A percentile compares a stretch with the other conserved stretches of the same genome.
phyloP scores from a whole-genome alignment of 805 yeast species.

The Teunomyces funiuensis region DNA sequence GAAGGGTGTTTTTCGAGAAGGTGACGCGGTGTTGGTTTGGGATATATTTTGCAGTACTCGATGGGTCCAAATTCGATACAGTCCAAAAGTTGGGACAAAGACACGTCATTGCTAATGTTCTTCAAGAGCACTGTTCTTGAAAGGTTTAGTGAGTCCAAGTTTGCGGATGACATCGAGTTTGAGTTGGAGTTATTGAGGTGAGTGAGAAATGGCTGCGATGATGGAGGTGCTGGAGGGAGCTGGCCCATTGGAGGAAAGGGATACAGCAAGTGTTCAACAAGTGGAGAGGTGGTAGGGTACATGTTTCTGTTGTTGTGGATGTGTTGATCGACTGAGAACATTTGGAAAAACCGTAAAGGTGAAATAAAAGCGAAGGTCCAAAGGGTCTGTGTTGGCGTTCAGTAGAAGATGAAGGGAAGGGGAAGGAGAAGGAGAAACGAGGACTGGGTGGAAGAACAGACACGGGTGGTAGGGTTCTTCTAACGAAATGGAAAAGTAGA shows the following conservation, averaged over 20 bases:
- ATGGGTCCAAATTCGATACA: slow-evolving; percentile 59
- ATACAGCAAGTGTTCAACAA: background rate
- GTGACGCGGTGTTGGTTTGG: slow-evolving; percentile 25
- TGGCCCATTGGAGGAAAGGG: slow-evolving; percentile 14
- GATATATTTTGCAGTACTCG: slow-evolving; percentile 52
- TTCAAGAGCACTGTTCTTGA: slow-evolving; percentile 37
- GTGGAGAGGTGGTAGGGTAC: slow-evolving; percentile 1
- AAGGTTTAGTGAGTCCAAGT: slow-evolving; percentile 34
- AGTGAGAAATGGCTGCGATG: slow-evolving; percentile 8
- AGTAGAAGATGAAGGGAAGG: too few relatives aligned
- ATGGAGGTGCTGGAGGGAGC: slow-evolving; percentile 15
- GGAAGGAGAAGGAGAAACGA: too few relatives aligned
- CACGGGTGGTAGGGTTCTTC: too few relatives aligned
- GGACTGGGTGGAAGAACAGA: too few relatives aligned
- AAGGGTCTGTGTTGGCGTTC: too few relatives aligned
- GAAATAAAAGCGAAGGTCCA: background rate
- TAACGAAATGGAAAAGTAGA: too few relatives aligned
- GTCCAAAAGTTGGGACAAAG: slow-evolving; percentile 39
- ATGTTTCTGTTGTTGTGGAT: slow-evolving; percentile 3
- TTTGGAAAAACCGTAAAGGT: background rate
- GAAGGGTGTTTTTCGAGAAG: slow-evolving; percentile 10
- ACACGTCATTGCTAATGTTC: slow-evolving; percentile 25
- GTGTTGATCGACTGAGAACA: slow-evolving; percentile 3
- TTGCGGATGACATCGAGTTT: slow-evolving; percentile 6
- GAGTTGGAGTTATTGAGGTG: slow-evolving; percentile 11